phyloP scores from a whole-genome alignment of 2,329 filamentous ascomycete species.

The Penicillium palitans region DNA sequence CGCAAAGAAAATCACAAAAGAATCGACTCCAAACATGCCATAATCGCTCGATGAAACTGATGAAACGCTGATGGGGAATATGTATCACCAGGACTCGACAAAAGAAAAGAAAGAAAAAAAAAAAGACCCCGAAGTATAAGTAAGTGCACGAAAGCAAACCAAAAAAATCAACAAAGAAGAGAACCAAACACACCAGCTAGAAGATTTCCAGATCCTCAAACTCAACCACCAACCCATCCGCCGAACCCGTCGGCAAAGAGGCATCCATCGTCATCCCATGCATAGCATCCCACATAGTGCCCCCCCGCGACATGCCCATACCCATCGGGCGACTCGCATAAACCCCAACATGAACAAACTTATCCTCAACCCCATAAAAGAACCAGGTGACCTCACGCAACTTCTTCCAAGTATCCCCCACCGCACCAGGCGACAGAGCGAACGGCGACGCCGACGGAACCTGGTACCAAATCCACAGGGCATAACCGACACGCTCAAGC shows the following conservation, averaged over 20 bases:
- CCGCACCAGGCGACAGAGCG: constrained; percentile 39
- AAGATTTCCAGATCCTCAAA: constrained; percentile 55
- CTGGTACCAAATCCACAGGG: constrained; percentile 60
- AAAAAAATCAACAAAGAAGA: constrained; percentile 3
- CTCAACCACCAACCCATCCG: constrained; percentile 49
- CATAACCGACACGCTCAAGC: constrained; percentile 57
- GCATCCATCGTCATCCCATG: constrained; percentile 33
- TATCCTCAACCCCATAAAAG: constrained; percentile 61
- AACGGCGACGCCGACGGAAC: constrained; percentile 41
- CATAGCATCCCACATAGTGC: constrained; percentile 43
- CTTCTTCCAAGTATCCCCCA: constrained; percentile 56
- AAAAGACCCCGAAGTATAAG: constrained; percentile 28
- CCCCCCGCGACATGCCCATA: constrained; percentile 47
- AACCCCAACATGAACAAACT: constrained; percentile 58
- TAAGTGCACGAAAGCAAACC: constrained; percentile 41
- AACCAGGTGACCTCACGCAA: constrained; percentile 62
- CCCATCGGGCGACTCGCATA: constrained; percentile 59
- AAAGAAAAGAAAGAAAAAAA: constrained; percentile 9
- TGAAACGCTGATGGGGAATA: constrained; percentile 21
- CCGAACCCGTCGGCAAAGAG: constrained; percentile 26
- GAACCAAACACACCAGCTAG: constrained; percentile 25
- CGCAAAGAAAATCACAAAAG: neutral
- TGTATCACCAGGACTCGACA: constrained; percentile 18
- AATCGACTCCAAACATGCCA: constrained; percentile 26
- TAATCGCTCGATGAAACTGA: constrained; percentile 17